These are phyloP conservation scores for Xylaria longipes DNA, from an alignment of 495 filamentous ascomycete genomes.

Conservation along the genomic window DNA sequence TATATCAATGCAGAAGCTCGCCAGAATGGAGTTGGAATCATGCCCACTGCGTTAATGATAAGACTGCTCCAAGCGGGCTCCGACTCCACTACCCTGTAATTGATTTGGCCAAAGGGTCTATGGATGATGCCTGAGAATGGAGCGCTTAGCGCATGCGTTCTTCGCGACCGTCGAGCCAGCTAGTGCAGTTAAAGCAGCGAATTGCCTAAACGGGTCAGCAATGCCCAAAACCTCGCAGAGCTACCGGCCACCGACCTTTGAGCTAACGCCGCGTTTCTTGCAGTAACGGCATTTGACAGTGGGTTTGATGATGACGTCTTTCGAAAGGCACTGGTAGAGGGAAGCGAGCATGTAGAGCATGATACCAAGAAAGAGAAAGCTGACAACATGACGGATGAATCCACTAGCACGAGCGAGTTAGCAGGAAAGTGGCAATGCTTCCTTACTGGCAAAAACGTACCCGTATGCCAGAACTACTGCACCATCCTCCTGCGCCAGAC, in stretches of 20 bases:
- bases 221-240: not conserved
- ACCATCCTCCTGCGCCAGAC: conserved; percentile 71
- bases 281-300: conserved; percentile 76
- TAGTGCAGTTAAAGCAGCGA: conserved; percentile 75
- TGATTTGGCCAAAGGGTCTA: not conserved
- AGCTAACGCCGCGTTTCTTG: conserved; percentile 66
- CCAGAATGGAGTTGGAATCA: not conserved
- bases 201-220: conserved; percentile 51
- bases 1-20: conserved; percentile 10
- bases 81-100: not conserved
- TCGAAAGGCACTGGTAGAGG: conserved; percentile 65
- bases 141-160: conserved; percentile 45
- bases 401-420: conserved; percentile 44
- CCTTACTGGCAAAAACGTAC: conserved; percentile 41
- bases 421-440: conserved; percentile 22
- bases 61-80: not conserved
- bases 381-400: conserved; percentile 71
- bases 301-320: conserved; percentile 74
- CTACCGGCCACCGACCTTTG: conserved; percentile 56
- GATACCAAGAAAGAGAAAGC: conserved; percentile 70
- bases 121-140: not conserved
- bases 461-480: conserved; percentile 76
- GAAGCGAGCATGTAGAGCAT: conserved; percentile 70
- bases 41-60: not conserved
- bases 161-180: conserved; percentile 80